Percentiles rank a stretch among this genome's conserved stretches.
phyloP scores from a whole-genome alignment of 176 grass and related monocot species.

The Oryza officinalis region DNA sequence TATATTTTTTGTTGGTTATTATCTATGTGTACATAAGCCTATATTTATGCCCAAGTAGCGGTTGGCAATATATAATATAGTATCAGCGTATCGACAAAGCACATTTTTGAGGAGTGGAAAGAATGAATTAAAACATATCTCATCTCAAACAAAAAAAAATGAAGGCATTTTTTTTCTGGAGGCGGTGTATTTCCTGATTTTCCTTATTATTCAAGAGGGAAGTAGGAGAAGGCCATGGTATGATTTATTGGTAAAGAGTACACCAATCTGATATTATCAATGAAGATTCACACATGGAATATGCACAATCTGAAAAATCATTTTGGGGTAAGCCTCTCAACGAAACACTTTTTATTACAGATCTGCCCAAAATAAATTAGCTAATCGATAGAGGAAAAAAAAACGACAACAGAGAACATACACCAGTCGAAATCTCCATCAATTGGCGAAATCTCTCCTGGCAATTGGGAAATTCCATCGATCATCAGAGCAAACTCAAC shows the following conservation, averaged over 20 bases:
- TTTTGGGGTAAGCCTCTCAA: neutral
- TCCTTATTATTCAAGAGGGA: neutral
- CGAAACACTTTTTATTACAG: neutral
- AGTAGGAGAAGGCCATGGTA: neutral
- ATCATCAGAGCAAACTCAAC: neutral
- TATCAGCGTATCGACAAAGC: no score
- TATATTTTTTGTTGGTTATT: neutral
- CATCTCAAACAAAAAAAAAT: neutral
- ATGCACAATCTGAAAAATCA: constrained; percentile 6
- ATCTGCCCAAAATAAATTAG: neutral
- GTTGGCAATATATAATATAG: neutral
- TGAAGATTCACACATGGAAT: constrained; percentile 26
- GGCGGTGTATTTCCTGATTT: neutral
- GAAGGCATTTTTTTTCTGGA: neutral
- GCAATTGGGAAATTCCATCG: constrained; percentile 17
- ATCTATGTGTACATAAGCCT: no score
- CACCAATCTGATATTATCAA: neutral
- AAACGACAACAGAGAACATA: neutral
- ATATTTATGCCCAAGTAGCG: neutral
- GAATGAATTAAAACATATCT: neutral
- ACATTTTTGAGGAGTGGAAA: neutral
- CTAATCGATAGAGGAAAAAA: neutral
- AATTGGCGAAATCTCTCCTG: neutral
- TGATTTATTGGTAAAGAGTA: neutral
- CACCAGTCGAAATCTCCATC: constrained; percentile 31